Conservation (phyloP, 2,329 filamentous ascomycete species). For the Fusarium papillatum region DNA sequence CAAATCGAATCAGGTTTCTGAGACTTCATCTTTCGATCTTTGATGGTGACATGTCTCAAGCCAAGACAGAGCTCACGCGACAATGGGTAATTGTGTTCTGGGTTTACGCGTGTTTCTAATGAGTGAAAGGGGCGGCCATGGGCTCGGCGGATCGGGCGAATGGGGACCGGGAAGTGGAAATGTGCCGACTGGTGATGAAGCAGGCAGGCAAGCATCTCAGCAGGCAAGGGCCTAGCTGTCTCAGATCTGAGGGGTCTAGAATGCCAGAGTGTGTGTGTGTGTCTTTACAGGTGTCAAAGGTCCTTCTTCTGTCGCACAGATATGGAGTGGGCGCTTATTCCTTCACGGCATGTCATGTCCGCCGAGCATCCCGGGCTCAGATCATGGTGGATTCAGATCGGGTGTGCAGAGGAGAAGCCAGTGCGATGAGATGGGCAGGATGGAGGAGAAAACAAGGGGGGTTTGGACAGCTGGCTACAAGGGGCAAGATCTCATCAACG, state of each 20-base stretch:
- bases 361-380: not conserved
- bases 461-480: not conserved
- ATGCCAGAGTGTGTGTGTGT: not conserved
- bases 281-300: not conserved
- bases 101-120: not conserved
- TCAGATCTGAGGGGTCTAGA: constrained; percentile 2
- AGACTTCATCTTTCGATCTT: constrained; percentile 25
- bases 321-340: constrained; percentile 10
- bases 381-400: constrained; percentile 4
- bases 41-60: constrained; percentile 20
- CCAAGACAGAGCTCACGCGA: constrained; percentile 17
- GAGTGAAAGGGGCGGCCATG: not conserved
- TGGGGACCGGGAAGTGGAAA: constrained; percentile 8
- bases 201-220: not conserved
- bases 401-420: not conserved
- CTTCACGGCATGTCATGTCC: not conserved
- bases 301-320: not conserved
- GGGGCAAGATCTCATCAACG: not conserved
- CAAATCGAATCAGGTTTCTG: not conserved
- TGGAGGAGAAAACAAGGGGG: not conserved
- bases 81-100: not conserved
- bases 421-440: not conserved
- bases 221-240: not conserved
- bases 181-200: constrained; percentile 3
- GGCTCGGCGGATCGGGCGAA: constrained; percentile 24